Conservation (phyloP, 73 alveolate species). For the Tetrahymena elliotti region DNA sequence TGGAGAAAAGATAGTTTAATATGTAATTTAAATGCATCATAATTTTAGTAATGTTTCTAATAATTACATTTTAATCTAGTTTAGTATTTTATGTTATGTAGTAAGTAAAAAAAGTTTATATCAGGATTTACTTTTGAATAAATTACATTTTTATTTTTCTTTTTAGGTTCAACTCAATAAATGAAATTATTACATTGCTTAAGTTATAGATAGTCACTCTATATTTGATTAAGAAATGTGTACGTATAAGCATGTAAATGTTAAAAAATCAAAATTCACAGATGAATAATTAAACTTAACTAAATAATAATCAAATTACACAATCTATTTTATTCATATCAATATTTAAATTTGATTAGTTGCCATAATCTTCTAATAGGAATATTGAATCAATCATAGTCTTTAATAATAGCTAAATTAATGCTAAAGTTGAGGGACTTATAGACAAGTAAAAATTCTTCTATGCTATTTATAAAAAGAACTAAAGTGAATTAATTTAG, state of each 20-base stretch:
- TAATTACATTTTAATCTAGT: not conserved
- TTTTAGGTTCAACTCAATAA: not conserved
- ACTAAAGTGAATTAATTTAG: not conserved
- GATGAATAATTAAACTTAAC: not conserved
- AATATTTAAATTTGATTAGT: too few species aligned
- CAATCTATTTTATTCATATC: not conserved
- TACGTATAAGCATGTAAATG: not conserved
- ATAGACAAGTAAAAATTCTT: too few species aligned
- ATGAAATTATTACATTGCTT: not conserved
- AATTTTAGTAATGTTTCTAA: not conserved
- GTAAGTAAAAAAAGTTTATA: not conserved
- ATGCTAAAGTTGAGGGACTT: not conserved
- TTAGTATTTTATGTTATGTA: too few species aligned
- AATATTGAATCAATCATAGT: too few species aligned
- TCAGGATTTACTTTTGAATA: not conserved
- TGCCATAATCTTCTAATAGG: not conserved
- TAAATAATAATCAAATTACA: not conserved
- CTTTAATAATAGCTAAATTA: not conserved
- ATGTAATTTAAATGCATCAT: not conserved
- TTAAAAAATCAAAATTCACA: not conserved
- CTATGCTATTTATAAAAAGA: not conserved
- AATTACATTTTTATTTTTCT: not conserved
- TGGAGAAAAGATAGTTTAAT: not conserved
- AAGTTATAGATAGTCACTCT: not conserved
- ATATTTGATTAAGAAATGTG: not conserved